Evolutionary conservation across 164 flowering plant species (phyloP), one percentile per base, ranked within the genome.

Genomic region (Chimonanthus salicifolius): DNA sequence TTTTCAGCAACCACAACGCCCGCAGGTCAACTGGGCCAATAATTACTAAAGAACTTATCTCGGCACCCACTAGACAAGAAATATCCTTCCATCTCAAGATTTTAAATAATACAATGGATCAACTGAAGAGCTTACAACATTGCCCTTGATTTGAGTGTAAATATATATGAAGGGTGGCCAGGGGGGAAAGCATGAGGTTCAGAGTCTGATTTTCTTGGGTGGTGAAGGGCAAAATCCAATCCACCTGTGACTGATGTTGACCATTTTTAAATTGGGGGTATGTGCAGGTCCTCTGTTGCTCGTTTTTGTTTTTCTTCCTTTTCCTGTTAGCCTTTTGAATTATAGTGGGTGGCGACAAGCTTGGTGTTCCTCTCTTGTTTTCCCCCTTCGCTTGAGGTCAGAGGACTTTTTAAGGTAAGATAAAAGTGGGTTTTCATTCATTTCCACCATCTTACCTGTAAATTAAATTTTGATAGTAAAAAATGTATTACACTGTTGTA

Each of bases 1-100:
- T 69, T 92, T 88, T 78, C 98, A 92, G 85, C 94, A 89, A 72
- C 86, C 97, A 49, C 97, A 90, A 80, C 92, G 85, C 73, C 73
- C 91, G 75, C 97, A 88, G 71, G 83, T 88, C 58, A 92, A 92
- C 82, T 94, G 98, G 98, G 90, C 87, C 16, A 87, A 83, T 76
- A 91, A 82, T 85, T 92, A 87, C 83, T 94, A 88, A 73, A 75
- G 33, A 60, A 68, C 20, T 46, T 20, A 70, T 62, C 67, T 64
- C 49, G 54, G 58, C 6, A 21, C 1, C 33, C 33, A 33, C 1
- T 33, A 72, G 50, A 33, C 49, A 54, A 43, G 11, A 43, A 45
- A 50, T 45, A 62, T 71, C 58, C 74, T 73, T 75, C 60, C 5
- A 65, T 65, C 0, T 33, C 45, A 45, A 44, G 68, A 65, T 45